These are phyloP conservation scores for Phytophthora tentaculata DNA, from an alignment of 352 stramenopile species.

Conservation along the genomic window DNA sequence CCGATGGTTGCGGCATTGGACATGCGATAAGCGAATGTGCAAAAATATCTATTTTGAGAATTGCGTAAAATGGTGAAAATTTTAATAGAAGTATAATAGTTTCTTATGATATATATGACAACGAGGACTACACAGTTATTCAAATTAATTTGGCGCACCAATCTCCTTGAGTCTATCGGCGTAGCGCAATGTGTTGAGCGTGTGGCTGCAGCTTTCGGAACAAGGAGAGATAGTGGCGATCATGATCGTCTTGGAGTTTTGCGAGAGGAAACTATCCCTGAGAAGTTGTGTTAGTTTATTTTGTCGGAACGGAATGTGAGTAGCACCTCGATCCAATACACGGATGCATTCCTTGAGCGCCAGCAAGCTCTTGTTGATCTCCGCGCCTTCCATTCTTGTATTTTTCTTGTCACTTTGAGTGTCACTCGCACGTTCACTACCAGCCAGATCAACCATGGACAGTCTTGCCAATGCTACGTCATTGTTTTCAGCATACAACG, in stretches of 20 bases:
- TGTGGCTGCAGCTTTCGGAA: conserved; percentile 95
- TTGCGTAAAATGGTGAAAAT: too few species aligned
- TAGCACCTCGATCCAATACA: conserved; percentile 88
- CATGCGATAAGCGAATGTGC: conserved; percentile 8
- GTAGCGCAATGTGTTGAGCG: conserved; percentile 97
- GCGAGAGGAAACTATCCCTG: conserved; percentile 90
- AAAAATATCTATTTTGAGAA: not conserved
- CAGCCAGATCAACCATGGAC: conserved; percentile 93
- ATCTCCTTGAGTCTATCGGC: conserved; percentile 96
- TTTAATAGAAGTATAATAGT: not conserved
- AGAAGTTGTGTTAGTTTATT: conserved; percentile 96
- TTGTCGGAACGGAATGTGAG: conserved; percentile 94
- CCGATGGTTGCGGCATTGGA: conserved; percentile 18
- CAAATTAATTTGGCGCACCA: conserved; percentile 29
- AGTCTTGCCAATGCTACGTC: conserved; percentile 47
- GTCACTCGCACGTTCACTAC: conserved; percentile 94
- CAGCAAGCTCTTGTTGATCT: conserved; percentile 97
- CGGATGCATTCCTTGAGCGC: conserved; percentile 98
- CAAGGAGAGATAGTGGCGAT: conserved; percentile 94
- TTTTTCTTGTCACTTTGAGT: conserved; percentile 91
- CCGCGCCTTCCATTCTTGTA: conserved; percentile 94
- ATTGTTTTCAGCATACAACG: conserved; percentile 45
- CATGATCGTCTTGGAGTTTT: conserved; percentile 94
- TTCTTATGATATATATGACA: conserved; percentile 5
- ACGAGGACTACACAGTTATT: not conserved